phyloP scores from a whole-genome alignment of 2,329 filamentous ascomycete genomes.

The Pseudogymnoascus sp. region DNA sequence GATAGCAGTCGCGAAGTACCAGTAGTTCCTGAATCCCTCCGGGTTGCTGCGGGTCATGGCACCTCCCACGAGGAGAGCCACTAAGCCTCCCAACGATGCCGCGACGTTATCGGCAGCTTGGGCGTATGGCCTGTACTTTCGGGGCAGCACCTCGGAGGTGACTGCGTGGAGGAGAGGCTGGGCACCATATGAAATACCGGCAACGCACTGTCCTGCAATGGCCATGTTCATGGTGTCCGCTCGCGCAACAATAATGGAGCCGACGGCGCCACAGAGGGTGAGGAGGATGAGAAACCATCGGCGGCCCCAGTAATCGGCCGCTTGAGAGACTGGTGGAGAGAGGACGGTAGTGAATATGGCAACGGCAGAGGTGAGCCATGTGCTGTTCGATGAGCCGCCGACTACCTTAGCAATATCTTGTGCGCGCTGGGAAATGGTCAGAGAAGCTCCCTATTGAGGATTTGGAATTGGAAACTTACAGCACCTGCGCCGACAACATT shows the following conservation, averaged over 20 bases:
- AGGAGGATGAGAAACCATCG: conserved; percentile 33
- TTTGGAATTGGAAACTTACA: not conserved
- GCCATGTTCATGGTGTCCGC: conserved; percentile 30
- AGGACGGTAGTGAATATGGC: conserved; percentile 32
- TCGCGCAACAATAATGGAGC: conserved; percentile 30
- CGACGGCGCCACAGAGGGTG: conserved; percentile 28
- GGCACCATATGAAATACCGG: conserved; percentile 30
- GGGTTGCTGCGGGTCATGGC: conserved; percentile 25
- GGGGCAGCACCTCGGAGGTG: conserved; percentile 33
- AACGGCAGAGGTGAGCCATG: conserved; percentile 31
- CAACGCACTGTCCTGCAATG: conserved; percentile 32
- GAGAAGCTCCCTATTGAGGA: not conserved
- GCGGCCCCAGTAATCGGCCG: conserved; percentile 36
- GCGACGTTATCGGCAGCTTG: conserved; percentile 30
- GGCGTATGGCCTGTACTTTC: conserved; percentile 29
- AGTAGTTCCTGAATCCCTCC: conserved; percentile 31
- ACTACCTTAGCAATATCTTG: conserved; percentile 10
- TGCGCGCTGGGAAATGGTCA: not conserved
- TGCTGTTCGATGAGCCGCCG: conserved; percentile 2
- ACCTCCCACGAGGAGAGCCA: conserved; percentile 30
- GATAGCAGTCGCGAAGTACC: conserved; percentile 27
- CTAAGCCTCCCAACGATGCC: conserved; percentile 25
- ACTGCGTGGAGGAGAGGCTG: conserved; percentile 35
- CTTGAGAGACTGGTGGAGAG: conserved; percentile 32
- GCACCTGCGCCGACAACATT: conserved; percentile 27